A percentile compares a stretch with the other conserved stretches of the same genome.
phyloP scores from a whole-genome alignment of 1,284 basidiomycete species.

The Microbotryum intermedium region DNA sequence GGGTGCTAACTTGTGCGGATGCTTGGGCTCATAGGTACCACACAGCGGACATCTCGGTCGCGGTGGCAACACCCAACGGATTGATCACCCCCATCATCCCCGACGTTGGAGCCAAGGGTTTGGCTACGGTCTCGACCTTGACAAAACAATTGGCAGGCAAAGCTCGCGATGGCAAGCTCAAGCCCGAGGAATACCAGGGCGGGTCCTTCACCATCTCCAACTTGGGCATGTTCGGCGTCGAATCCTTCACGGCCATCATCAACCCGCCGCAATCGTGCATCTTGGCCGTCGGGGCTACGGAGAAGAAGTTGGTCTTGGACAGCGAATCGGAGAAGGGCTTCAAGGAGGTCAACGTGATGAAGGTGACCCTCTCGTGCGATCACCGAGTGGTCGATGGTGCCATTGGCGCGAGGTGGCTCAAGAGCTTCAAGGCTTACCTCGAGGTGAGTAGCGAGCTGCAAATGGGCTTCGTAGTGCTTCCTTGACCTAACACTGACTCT shows the following conservation, averaged over 20 bases:
- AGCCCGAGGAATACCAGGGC: constrained; percentile 95
- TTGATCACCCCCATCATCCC: constrained; percentile 97
- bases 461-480: neutral
- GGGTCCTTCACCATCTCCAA: constrained; percentile 99
- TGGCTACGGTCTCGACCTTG: constrained; percentile 84
- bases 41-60: constrained; percentile 92
- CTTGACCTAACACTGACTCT: constrained; percentile 3
- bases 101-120: constrained; percentile 82
- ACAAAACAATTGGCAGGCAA: constrained; percentile 88
- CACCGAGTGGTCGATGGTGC: constrained; percentile 89
- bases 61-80: constrained; percentile 91
- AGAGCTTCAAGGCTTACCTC: constrained; percentile 91
- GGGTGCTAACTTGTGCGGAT: neutral
- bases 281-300: constrained; percentile 86
- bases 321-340: constrained; percentile 85
- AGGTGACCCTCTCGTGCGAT: constrained; percentile 89
- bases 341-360: constrained; percentile 87
- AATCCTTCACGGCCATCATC: constrained; percentile 94
- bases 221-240: constrained; percentile 92
- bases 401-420: constrained; percentile 78
- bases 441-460: constrained; percentile 62
- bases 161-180: constrained; percentile 91
- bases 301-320: constrained; percentile 75
- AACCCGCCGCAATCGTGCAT: constrained; percentile 98
- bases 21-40: constrained; percentile 58